These are phyloP conservation scores for Populus hybrid DNA, from an alignment of 441 rosid genomes.

Conservation along the genomic window DNA sequence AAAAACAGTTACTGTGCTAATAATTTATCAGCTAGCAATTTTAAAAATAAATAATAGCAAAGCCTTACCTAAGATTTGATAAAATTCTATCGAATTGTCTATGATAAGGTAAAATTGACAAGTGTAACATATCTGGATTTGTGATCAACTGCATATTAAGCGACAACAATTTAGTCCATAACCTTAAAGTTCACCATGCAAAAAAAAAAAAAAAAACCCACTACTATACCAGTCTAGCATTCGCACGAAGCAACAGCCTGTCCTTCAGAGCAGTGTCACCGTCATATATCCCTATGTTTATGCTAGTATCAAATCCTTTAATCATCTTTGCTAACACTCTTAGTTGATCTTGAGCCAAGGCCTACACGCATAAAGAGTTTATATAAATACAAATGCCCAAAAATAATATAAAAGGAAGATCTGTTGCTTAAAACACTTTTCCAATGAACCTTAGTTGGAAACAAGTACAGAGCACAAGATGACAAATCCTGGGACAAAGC, in stretches of 20 bases:
- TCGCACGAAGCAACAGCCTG: conserved; percentile 64
- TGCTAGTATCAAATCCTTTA: conserved; percentile 45
- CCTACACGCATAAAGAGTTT: conserved; percentile 46
- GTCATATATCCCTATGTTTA: conserved; percentile 80
- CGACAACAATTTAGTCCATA: conserved; percentile 18
- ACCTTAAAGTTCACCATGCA: conserved; percentile 2
- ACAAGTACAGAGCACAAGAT: conserved; percentile 84
- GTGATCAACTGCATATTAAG: conserved; percentile 75
- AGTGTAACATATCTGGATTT: conserved; percentile 97
- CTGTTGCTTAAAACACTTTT: background rate
- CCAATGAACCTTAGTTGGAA: conserved; percentile 83
- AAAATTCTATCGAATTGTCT: conserved; percentile 72
- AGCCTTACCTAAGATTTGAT: conserved; percentile 72
- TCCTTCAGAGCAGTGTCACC: conserved; percentile 81
- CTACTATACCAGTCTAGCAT: conserved; percentile 75
- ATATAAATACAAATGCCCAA: conserved; percentile 11
- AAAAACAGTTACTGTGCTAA: too few species aligned
- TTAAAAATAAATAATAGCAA: background rate
- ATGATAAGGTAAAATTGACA: conserved; percentile 83
- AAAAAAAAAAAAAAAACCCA: conserved; percentile 12
- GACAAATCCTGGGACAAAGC: conserved; percentile 57
- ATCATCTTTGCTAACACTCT: conserved; percentile 61
- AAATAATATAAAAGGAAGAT: background rate
- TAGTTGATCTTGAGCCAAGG: conserved; percentile 95
- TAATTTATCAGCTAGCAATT: background rate